Base-by-base conservation (phyloP, 140 eudicot genomes). In the Anethum foeniculum region DNA sequence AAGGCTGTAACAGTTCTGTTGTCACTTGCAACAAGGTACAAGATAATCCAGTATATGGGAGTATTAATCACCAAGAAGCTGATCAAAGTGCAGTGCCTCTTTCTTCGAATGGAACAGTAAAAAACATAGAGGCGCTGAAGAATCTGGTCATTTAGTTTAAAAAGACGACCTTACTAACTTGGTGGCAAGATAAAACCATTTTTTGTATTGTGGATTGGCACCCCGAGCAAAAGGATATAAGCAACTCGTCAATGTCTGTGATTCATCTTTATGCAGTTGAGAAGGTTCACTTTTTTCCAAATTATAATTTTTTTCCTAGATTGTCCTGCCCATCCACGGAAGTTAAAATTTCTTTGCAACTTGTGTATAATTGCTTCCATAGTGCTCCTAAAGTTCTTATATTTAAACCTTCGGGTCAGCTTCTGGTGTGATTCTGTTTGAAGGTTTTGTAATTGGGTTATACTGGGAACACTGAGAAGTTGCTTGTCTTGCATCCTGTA, bases 1-100 rank as follows among this genome's bases (percentile, higher is more conserved):
- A 89, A 86, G 99, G 99, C 47, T 80, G 82, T 38, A 86, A 56
- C 18, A 85, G 96, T 86, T 93, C 97, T 67, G 82, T 83, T 39
- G 36, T 81, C 38, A 75, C 86, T 84, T 47, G 62, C 51, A 80
- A 85, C 83, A 86, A 87, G 81, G 71, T 89, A 83, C 3, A 47
- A 49, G 54, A 75, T 5, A 28, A 13, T 19, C 62, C 79, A 46
- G 79, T 15, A 16, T 14, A 75, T 16, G 64, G 65, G 79, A 21
- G 79, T 47, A 48, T 75, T 1, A 48, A 75, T 75, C 79, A 75
- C 54, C 64, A 52, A 48, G 62, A 28, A 47, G 64, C 64, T 75
- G 79, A 46, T 47, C 79, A 75, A 47, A 75, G 36, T 18, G 14
- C 41, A 28, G 39, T 5, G 62, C 78, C 58, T 41, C 41, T 75